phyloP scores from a whole-genome alignment of 257 asterid species.

The Ilex asprella region DNA sequence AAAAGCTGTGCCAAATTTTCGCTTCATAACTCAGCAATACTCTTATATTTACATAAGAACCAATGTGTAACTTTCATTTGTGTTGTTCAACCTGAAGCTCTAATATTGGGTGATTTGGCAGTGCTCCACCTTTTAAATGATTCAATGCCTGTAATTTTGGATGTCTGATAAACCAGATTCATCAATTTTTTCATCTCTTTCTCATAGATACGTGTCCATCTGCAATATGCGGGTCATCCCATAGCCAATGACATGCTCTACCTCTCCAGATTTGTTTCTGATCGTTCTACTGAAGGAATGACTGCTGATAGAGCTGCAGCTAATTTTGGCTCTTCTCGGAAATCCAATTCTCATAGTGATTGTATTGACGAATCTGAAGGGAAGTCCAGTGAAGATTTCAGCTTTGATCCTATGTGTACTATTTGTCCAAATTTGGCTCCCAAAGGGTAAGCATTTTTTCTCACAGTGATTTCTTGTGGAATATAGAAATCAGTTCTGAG shows the following conservation, averaged over 20 bases:
- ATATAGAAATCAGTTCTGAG: neutral
- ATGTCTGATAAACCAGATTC: no score
- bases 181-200: conserved; percentile 3
- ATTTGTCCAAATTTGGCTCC: conserved; percentile 92
- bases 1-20: no score
- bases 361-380: conserved; percentile 22
- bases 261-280: conserved; percentile 37
- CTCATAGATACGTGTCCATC: conserved; percentile 89
- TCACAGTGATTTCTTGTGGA: conserved; percentile 1
- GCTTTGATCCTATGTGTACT: conserved; percentile 84
- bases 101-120: no score
- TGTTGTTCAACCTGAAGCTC: no score
- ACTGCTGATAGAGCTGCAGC: conserved; percentile 59
- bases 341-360: conserved; percentile 23
- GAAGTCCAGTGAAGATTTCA: conserved; percentile 40
- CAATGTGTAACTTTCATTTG: no score
- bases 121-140: no score
- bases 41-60: no score
- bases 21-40: no score
- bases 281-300: conserved; percentile 36
- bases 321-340: conserved; percentile 21
- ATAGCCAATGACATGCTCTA: conserved; percentile 91
- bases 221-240: conserved; percentile 79
- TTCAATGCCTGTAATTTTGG: no score
- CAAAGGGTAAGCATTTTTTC: conserved; percentile 54